Evolutionary conservation across 2,329 filamentous ascomycete genomes (phyloP).

Genomic region (Paracamarosporium sp.): DNA sequence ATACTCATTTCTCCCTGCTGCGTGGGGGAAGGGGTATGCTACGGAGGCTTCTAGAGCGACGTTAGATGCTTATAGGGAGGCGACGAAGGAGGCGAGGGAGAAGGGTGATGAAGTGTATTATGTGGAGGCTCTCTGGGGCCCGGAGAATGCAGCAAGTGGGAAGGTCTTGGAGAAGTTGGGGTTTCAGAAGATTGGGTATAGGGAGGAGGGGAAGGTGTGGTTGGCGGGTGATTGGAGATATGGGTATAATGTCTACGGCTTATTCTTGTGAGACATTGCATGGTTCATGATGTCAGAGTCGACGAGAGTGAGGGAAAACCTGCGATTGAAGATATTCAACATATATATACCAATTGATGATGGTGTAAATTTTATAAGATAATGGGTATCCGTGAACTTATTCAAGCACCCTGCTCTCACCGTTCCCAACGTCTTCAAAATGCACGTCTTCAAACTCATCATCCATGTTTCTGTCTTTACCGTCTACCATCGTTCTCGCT

Average conservation of each 20-base stretch:
- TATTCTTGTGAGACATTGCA: constrained; percentile 19
- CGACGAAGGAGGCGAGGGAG: constrained; percentile 1
- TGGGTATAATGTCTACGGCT: constrained; percentile 30
- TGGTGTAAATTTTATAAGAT: not conserved
- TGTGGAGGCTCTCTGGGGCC: constrained; percentile 30
- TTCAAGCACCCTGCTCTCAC: constrained; percentile 60
- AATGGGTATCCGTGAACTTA: constrained; percentile 26
- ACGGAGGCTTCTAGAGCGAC: constrained; percentile 31
- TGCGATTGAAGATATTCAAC: not conserved
- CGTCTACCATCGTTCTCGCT: constrained; percentile 53
- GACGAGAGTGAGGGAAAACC: no score
- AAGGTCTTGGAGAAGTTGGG: constrained; percentile 33
- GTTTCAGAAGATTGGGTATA: constrained; percentile 31
- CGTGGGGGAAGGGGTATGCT: constrained; percentile 35
- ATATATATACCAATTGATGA: not conserved
- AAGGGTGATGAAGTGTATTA: constrained; percentile 22
- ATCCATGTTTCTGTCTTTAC: constrained; percentile 28
- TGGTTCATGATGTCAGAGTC: no score
- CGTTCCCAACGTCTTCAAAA: constrained; percentile 63
- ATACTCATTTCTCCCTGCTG: constrained; percentile 26
- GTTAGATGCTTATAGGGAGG: constrained; percentile 20
- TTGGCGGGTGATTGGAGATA: constrained; percentile 33
- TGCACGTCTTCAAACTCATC: constrained; percentile 50
- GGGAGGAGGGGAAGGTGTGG: constrained; percentile 25
- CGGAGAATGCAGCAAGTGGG: constrained; percentile 27